These are phyloP conservation scores for Rhododendron mucronatum DNA, from an alignment of 148 eudicot genomes.

Conservation along the genomic window DNA sequence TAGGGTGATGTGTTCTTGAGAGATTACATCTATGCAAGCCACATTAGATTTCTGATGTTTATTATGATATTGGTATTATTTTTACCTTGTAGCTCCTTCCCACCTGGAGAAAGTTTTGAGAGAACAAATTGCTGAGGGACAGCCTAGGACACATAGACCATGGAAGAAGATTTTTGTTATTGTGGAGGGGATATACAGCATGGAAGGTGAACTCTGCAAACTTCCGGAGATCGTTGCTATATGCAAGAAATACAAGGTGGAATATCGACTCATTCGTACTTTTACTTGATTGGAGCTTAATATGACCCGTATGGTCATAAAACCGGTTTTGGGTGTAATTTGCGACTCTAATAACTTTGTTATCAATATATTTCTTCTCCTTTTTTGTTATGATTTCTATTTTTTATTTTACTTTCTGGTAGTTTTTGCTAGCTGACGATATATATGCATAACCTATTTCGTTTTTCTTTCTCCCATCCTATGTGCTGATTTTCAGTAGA, in stretches of 20 bases:
- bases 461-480: neutral
- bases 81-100: slow-evolving; percentile 56
- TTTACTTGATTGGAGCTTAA: neutral
- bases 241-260: slow-evolving; percentile 96
- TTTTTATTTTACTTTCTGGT: neutral
- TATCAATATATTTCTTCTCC: neutral
- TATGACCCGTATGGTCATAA: neutral
- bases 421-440: neutral
- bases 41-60: neutral
- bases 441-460: neutral
- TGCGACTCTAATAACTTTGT: neutral
- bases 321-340: neutral
- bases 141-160: slow-evolving; percentile 96
- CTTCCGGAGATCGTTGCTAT: slow-evolving; percentile 93
- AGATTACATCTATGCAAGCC: neutral
- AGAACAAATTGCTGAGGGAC: slow-evolving; percentile 92
- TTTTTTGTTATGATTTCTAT: neutral
- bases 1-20: neutral
- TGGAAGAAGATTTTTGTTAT: slow-evolving; percentile 97
- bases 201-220: slow-evolving; percentile 98
- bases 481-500: neutral
- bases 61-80: slow-evolving; percentile 5
- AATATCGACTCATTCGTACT: neutral
- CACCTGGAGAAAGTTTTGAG: slow-evolving; percentile 83
- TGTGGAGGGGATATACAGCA: slow-evolving; percentile 97